Evolutionary conservation across 345 rosid species (phyloP).

Genomic region (Salix exigua): DNA sequence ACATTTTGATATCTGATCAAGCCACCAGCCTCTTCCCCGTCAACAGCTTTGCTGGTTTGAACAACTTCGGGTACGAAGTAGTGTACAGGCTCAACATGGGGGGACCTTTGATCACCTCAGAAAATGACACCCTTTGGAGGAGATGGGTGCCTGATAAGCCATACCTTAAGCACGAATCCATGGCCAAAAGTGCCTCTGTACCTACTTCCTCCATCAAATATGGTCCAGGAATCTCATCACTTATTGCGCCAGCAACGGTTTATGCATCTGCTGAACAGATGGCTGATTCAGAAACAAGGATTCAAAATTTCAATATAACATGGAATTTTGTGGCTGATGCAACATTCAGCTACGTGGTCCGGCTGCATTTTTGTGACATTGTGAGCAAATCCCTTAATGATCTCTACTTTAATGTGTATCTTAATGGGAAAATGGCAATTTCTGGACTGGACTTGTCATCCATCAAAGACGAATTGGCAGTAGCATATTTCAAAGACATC

Average conservation of each 20-base stretch:
- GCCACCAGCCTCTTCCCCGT: conserved; percentile 59
- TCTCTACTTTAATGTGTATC: conserved; percentile 66
- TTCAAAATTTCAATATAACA: conserved; percentile 56
- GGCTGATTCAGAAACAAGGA: conserved; percentile 45
- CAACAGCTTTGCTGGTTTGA: conserved; percentile 36
- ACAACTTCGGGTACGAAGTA: conserved; percentile 41
- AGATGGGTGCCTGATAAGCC: conserved; percentile 55
- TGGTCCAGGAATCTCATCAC: conserved; percentile 42
- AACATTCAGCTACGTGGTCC: conserved; percentile 48
- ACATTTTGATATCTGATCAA: conserved; percentile 44
- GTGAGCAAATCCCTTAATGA: conserved; percentile 67
- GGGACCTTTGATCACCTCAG: conserved; percentile 55
- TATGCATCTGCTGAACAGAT: conserved; percentile 60
- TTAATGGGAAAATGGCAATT: conserved; percentile 58
- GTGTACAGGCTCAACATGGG: conserved; percentile 72
- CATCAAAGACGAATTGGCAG: conserved; percentile 34
- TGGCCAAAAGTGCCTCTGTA: conserved; percentile 35
- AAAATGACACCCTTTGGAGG: conserved; percentile 55
- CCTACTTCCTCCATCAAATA: conserved; percentile 47
- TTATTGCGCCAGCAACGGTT: conserved; percentile 62
- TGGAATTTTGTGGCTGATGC: conserved; percentile 62
- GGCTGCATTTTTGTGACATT: conserved; percentile 79
- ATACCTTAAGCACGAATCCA: conserved; percentile 40
- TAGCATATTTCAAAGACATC: conserved; percentile 67
- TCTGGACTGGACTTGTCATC: conserved; percentile 66